Conservation (phyloP, 257 asterid species). For the Fraxinus americana region DNA sequence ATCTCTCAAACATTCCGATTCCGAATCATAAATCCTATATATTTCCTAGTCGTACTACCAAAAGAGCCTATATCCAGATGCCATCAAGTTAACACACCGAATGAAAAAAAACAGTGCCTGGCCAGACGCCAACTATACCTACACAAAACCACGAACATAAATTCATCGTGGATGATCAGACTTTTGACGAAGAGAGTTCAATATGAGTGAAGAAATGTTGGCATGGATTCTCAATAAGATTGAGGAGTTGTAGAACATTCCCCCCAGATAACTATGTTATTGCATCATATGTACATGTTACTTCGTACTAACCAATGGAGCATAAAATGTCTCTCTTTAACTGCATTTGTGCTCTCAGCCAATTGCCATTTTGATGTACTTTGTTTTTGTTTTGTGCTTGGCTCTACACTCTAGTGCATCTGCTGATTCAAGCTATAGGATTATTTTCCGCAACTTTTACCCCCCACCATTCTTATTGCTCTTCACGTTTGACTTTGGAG, state of each 20-base stretch:
- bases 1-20: slow-evolving; percentile 32
- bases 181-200: slow-evolving; percentile 44
- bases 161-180: slow-evolving; percentile 50
- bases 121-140: slow-evolving; percentile 18
- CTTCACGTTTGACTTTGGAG: too few species aligned
- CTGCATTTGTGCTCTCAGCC: too few species aligned
- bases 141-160: slow-evolving; percentile 64
- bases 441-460: too few species aligned
- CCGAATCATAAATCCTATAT: slow-evolving; percentile 22
- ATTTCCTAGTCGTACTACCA: slow-evolving; percentile 23
- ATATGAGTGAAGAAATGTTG: slow-evolving; percentile 54
- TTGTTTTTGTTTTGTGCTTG: too few species aligned
- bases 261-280: neutral
- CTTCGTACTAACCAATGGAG: neutral
- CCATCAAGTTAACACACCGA: slow-evolving; percentile 29
- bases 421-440: too few species aligned
- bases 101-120: slow-evolving; percentile 12
- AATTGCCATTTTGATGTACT: too few species aligned
- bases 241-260: slow-evolving; percentile 57
- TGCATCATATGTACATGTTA: neutral
- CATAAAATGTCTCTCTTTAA: neutral
- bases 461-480: too few species aligned
- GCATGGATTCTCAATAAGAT: slow-evolving; percentile 73
- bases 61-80: slow-evolving; percentile 15
- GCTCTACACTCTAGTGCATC: too few species aligned